phyloP scores from a whole-genome alignment of 169 alveolate genomes.

The Eimeria sp. region DNA sequence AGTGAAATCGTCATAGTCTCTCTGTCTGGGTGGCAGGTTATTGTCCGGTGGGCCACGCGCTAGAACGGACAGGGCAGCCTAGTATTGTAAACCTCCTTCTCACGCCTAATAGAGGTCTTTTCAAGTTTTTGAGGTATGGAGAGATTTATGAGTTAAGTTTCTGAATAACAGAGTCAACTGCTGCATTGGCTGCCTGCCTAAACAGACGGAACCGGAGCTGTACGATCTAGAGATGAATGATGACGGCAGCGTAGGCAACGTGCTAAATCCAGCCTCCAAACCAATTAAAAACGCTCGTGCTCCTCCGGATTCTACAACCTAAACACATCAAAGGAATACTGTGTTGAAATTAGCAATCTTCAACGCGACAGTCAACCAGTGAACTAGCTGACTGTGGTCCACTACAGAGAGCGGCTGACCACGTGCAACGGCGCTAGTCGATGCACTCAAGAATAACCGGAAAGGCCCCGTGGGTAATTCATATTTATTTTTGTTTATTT shows the following conservation, averaged over 20 bases:
- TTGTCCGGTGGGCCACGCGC: neutral
- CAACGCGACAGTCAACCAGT: neutral
- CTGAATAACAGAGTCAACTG: neutral
- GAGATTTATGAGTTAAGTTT: neutral
- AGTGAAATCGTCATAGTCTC: too few species aligned
- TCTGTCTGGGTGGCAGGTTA: too few species aligned
- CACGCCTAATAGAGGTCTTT: neutral
- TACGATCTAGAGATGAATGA: too few species aligned
- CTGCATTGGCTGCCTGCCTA: neutral
- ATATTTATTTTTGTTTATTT: neutral
- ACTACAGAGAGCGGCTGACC: neutral
- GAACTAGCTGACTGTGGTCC: constrained; percentile 20
- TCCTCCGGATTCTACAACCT: neutral
- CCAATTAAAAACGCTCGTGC: neutral
- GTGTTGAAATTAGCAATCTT: neutral
- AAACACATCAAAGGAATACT: neutral
- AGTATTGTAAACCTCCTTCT: neutral
- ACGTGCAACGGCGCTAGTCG: constrained; percentile 2
- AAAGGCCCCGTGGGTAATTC: neutral
- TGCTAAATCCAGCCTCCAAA: neutral
- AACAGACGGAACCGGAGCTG: neutral
- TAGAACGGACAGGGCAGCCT: neutral
- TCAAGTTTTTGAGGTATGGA: neutral
- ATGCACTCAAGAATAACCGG: neutral
- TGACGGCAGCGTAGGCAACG: neutral